phyloP scores from a whole-genome alignment of 352 stramenopile species.

The Phytophthora sojae region DNA sequence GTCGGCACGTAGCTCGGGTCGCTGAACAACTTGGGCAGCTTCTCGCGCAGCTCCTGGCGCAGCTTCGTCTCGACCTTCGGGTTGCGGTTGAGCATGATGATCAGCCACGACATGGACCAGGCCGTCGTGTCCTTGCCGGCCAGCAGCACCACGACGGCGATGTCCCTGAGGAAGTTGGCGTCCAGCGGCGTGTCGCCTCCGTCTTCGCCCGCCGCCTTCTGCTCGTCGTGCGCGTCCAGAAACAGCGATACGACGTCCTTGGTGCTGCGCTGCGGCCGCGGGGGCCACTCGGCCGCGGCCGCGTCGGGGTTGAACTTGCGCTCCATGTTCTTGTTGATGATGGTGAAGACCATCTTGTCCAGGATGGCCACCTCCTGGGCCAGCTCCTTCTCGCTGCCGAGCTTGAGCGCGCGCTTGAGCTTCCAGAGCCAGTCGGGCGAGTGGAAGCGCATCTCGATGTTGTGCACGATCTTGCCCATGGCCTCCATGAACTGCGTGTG shows the following conservation, averaged over 20 bases:
- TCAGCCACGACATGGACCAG: slow-evolving; percentile 71
- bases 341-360: slow-evolving; percentile 48
- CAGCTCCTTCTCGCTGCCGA: slow-evolving; percentile 52
- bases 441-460: slow-evolving; percentile 55
- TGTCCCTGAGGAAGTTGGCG: slow-evolving; percentile 64
- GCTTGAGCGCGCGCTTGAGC: slow-evolving; percentile 53
- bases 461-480: slow-evolving; percentile 43
- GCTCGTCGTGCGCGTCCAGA: slow-evolving; percentile 41
- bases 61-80: slow-evolving; percentile 59
- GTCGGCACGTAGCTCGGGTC: slow-evolving; percentile 43
- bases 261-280: slow-evolving; percentile 14
- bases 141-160: slow-evolving; percentile 77
- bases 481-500: slow-evolving; percentile 58
- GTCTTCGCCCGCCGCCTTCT: slow-evolving; percentile 19
- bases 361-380: slow-evolving; percentile 38
- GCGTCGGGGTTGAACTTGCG: slow-evolving; percentile 36
- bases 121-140: slow-evolving; percentile 84
- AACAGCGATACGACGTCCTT: slow-evolving; percentile 63
- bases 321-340: slow-evolving; percentile 60
- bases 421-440: slow-evolving; percentile 63
- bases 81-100: slow-evolving; percentile 72
- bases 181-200: slow-evolving; percentile 27
- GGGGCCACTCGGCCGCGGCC: slow-evolving; percentile 21
- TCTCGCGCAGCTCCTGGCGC: slow-evolving; percentile 53
- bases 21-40: slow-evolving; percentile 42